These are phyloP conservation scores for Eutypella sp. DNA, from an alignment of 2,329 filamentous ascomycete genomes.

Conservation along the genomic window DNA sequence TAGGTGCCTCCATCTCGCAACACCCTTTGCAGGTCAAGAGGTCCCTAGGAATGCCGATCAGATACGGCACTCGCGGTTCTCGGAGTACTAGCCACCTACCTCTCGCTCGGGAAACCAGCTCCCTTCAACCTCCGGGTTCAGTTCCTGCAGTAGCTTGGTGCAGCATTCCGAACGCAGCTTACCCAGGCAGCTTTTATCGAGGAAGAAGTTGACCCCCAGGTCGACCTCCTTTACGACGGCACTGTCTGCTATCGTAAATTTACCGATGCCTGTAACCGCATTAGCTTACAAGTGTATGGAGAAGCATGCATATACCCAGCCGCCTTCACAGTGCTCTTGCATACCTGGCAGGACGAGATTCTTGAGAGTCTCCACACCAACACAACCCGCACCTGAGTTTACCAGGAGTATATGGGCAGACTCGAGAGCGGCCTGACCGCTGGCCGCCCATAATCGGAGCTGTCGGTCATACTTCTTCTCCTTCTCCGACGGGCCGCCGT, in stretches of 20 bases:
- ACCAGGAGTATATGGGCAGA: conserved; percentile 86
- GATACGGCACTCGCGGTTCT: background rate
- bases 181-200: conserved; percentile 74
- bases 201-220: conserved; percentile 93
- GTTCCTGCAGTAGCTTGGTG: conserved; percentile 70
- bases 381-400: conserved; percentile 81
- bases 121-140: conserved; percentile 89
- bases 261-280: conserved; percentile 63
- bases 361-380: conserved; percentile 88
- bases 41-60: conserved; percentile 19
- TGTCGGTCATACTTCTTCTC: conserved; percentile 89
- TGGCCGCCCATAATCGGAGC: conserved; percentile 90
- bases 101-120: conserved; percentile 55
- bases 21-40: conserved; percentile 34
- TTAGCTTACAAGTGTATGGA: conserved; percentile 15
- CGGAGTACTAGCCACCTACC: conserved; percentile 22
- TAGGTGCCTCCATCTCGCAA: conserved; percentile 38
- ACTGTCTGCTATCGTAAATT: conserved; percentile 86
- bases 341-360: conserved; percentile 88
- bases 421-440: conserved; percentile 84
- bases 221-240: conserved; percentile 73
- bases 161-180: conserved; percentile 74
- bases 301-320: background rate
- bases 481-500: conserved; percentile 54
- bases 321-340: conserved; percentile 7